phyloP scores from a whole-genome alignment of 768 basidiomycete genomes.

The Vararia minispora region DNA sequence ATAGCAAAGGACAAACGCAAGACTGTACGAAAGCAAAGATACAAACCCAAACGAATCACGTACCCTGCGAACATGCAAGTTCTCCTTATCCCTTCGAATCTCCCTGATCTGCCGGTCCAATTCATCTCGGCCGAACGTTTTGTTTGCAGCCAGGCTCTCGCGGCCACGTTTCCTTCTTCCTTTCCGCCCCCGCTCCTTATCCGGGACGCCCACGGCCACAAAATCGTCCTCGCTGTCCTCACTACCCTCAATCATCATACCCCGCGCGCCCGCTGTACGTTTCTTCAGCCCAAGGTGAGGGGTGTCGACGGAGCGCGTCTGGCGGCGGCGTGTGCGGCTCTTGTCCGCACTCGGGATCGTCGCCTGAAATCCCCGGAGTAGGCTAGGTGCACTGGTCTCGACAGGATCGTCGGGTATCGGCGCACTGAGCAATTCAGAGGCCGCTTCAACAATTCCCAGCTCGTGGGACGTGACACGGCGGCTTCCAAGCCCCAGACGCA shows the following conservation, averaged over 20 bases:
- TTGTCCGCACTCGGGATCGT: conserved; percentile 87
- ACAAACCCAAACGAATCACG: conserved; percentile 19
- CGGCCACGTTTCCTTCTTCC: conserved; percentile 37
- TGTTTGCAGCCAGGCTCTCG: conserved; percentile 57
- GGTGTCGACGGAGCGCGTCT: conserved; percentile 70
- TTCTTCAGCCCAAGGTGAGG: conserved; percentile 70
- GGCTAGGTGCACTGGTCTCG: conserved; percentile 69
- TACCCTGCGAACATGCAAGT: conserved; percentile 81
- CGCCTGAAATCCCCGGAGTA: conserved; percentile 87
- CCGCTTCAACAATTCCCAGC: conserved; percentile 74
- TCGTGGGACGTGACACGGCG: conserved; percentile 73
- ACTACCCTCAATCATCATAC: conserved; percentile 44
- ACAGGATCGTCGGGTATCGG: conserved; percentile 67
- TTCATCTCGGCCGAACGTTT: conserved; percentile 75
- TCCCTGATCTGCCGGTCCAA: conserved; percentile 75
- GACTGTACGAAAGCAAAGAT: conserved; percentile 5
- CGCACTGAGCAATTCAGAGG: conserved; percentile 58
- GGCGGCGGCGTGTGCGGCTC: conserved; percentile 62
- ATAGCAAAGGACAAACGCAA: too few relatives aligned
- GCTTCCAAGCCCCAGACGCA: conserved; percentile 51
- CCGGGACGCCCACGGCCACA: conserved; percentile 38
- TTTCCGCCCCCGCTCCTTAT: conserved; percentile 31
- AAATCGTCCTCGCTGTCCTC: conserved; percentile 66
- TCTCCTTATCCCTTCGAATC: conserved; percentile 86
- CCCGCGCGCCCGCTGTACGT: conserved; percentile 68